A percentile compares a stretch with the other conserved stretches of the same genome.
phyloP scores from a whole-genome alignment of 1,139 yeast genomes.

The Yamadazyma songkhlaensis region DNA sequence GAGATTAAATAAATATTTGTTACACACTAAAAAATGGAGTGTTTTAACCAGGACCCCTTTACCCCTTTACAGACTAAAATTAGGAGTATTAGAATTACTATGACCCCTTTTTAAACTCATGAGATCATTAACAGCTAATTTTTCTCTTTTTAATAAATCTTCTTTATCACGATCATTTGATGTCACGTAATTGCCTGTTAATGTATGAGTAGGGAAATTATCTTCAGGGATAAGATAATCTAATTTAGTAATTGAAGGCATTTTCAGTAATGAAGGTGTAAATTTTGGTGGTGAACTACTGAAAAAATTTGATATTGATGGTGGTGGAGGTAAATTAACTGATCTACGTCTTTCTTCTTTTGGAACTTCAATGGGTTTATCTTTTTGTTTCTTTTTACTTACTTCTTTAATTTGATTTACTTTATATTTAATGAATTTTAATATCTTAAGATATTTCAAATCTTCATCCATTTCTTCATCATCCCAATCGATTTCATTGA shows the following conservation, averaged over 20 bases:
- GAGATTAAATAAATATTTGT: not conserved
- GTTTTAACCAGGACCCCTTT: too few relatives aligned
- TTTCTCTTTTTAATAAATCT: constrained; percentile 30
- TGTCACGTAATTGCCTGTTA: constrained; percentile 8
- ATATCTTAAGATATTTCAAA: constrained; percentile 41
- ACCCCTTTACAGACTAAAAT: constrained; percentile 1
- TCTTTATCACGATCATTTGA: constrained; percentile 9
- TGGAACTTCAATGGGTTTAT: not conserved
- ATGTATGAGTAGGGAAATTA: constrained; percentile 19
- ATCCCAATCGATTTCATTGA: constrained; percentile 44
- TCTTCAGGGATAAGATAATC: constrained; percentile 31
- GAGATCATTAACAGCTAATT: constrained; percentile 35
- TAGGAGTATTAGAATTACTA: constrained; percentile 4
- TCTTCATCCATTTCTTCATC: constrained; percentile 51
- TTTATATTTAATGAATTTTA: constrained; percentile 44
- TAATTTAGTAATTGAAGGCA: constrained; percentile 27
- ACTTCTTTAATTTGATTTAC: constrained; percentile 15
- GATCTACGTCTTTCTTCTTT: not conserved
- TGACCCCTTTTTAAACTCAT: constrained; percentile 23
- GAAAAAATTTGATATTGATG: constrained; percentile 8
- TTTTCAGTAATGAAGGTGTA: constrained; percentile 16
- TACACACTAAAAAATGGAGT: not conserved
- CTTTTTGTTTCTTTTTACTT: constrained; percentile 5
- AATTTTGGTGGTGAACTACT: constrained; percentile 5
- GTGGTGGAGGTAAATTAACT: constrained; percentile 11